These are phyloP conservation scores for Suhomyces kunorum DNA, from an alignment of 1,139 yeast genomes.

Conservation along the genomic window DNA sequence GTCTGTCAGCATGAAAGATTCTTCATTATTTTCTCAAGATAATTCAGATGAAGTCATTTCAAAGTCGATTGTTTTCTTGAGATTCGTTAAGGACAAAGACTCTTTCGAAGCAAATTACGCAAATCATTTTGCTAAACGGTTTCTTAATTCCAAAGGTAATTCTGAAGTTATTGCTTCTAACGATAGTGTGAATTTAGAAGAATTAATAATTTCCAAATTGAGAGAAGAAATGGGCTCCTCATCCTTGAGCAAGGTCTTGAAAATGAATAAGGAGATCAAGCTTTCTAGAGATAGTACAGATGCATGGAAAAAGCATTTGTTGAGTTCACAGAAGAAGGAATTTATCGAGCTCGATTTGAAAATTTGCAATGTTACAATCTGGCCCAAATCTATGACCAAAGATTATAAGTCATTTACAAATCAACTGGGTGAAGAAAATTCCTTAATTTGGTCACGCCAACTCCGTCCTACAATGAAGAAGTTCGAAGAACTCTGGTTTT, in stretches of 20 bases:
- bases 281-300: conserved; percentile 60
- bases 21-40: conserved; percentile 34
- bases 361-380: conserved; percentile 53
- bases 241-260: conserved; percentile 77
- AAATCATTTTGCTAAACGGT: conserved; percentile 83
- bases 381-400: conserved; percentile 56
- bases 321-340: conserved; percentile 22
- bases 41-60: conserved; percentile 57
- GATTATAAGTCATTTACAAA: conserved; percentile 53
- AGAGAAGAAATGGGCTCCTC: conserved; percentile 81
- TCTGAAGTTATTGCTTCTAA: conserved; percentile 17
- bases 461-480: conserved; percentile 38
- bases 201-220: conserved; percentile 65
- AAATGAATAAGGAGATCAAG: conserved; percentile 85
- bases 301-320: conserved; percentile 46
- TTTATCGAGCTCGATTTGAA: conserved; percentile 45
- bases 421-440: conserved; percentile 34
- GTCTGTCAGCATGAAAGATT: conserved; percentile 21
- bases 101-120: conserved; percentile 84
- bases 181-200: conserved; percentile 62
- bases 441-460: conserved; percentile 52
- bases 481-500: conserved; percentile 47
- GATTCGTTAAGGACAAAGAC: conserved; percentile 80
- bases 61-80: conserved; percentile 61
- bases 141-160: conserved; percentile 53